Evolutionary conservation across 441 rosid species (phyloP), one percentile per base, ranked within the genome.

Genomic region (Bruguiera hainesii): DNA sequence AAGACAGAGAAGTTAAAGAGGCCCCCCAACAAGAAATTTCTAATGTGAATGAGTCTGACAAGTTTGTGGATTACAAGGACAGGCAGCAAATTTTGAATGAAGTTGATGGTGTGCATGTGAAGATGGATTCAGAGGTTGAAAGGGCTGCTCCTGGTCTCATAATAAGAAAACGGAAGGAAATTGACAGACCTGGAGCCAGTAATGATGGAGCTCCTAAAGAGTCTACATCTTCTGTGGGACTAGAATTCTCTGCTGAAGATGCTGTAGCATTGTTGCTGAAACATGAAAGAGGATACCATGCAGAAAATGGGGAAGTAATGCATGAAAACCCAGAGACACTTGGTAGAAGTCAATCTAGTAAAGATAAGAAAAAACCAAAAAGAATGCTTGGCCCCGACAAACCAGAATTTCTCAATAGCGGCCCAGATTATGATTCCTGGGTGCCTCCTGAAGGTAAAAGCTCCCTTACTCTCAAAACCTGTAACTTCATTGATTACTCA

Each of bases 401-500:
- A 72, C 90, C 98, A 29, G 76, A 90, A 16, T 95, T 83, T 78
- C 80, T 90, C n/a, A 73, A 82, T 42, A 72, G 62, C 60, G 71
- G 58, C 68, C 68, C 92, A n/a, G 91, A 85, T 6, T 82, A 77
- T 53, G 91, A 89, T 63, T 65, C 91, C 56, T 95, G 99, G 99
- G 87, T 95, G 59, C 99, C 98, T 67, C 99, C 99, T 66, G 57
- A 84, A 85, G 99, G 99, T 95, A 87, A 71, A 56, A 52, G 55
- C 9, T 42, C 25, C 21, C 28, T 35, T 64, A 57, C 66, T 50
- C 55, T 55, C 2, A 46, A 53, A 52, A 53, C 46, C 8, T 49
- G 16, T 26, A 70, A 37, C 48, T 53, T 64, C 5, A 1, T 63
- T 16, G 18, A 60, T 21, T 18, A 56, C 1, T 57, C 19, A n/a